phyloP scores from a whole-genome alignment of 176 grass and related monocot species.

The Oryza longistaminata region DNA sequence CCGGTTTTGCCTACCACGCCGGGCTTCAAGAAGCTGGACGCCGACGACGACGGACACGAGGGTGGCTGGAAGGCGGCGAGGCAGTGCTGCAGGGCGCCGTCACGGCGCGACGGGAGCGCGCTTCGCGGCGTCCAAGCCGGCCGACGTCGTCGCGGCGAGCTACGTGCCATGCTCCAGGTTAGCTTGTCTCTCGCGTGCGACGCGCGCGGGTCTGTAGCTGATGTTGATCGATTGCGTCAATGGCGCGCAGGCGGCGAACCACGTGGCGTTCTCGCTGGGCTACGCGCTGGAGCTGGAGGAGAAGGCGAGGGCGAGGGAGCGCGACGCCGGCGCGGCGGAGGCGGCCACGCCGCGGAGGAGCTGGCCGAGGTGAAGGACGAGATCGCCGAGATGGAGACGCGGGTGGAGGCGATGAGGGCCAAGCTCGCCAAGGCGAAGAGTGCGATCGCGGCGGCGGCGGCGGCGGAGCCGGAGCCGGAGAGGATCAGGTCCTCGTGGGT shows the following conservation, averaged over 20 bases:
- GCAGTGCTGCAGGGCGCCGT: slow-evolving; percentile 20
- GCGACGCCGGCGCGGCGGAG: neutral
- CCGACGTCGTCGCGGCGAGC: neutral
- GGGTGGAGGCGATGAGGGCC: neutral
- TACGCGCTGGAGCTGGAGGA: slow-evolving; percentile 29
- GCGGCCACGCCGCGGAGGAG: neutral
- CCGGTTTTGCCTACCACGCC: neutral
- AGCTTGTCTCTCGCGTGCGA: too few relatives aligned
- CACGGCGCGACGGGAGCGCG: slow-evolving; percentile 6
- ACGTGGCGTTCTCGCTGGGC: slow-evolving; percentile 29
- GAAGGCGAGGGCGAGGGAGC: neutral
- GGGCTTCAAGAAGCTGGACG: neutral
- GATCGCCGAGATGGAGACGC: neutral
- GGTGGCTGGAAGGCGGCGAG: neutral
- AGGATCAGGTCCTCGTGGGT: neutral
- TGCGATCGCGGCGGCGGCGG: neutral
- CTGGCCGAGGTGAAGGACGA: neutral
- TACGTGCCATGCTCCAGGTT: slow-evolving; percentile 22
- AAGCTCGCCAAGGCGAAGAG: neutral
- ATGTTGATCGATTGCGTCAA: too few relatives aligned
- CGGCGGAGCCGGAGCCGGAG: too few relatives aligned
- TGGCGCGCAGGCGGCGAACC: slow-evolving; percentile 9
- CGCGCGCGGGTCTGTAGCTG: too few relatives aligned
- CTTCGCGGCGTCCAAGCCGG: slow-evolving; percentile 12
- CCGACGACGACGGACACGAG: neutral